Evolutionary conservation across 805 yeast genomes (phyloP).

Genomic region (Isabelozyma gotoi): DNA sequence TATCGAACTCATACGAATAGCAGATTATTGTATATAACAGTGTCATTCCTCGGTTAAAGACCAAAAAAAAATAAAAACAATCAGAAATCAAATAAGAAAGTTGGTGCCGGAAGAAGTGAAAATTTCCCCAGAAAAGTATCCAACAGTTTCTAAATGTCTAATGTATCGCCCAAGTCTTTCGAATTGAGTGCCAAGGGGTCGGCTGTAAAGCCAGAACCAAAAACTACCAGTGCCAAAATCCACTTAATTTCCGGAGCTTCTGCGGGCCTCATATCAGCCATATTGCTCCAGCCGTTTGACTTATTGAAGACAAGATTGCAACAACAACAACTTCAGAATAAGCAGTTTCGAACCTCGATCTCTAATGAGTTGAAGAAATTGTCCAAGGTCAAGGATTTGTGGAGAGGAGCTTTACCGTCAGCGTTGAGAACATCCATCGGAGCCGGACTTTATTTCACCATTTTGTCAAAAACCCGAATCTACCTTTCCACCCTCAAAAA

Average conservation of each 20-base stretch:
- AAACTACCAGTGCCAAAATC: slow-evolving; percentile 16
- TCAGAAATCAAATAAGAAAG: not conserved
- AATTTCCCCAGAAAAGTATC: not conserved
- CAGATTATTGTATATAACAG: no score
- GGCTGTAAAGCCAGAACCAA: no score
- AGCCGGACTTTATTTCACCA: slow-evolving; percentile 79
- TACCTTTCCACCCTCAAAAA: slow-evolving; percentile 37
- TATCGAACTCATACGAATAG: no score
- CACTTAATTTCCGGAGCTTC: slow-evolving; percentile 80
- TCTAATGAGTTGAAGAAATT: slow-evolving; percentile 43
- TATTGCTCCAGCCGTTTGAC: slow-evolving; percentile 84
- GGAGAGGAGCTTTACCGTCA: slow-evolving; percentile 95
- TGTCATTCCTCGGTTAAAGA: not conserved
- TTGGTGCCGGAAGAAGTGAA: not conserved
- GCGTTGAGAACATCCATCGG: slow-evolving; percentile 89
- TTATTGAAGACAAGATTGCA: slow-evolving; percentile 82
- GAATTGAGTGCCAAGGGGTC: no score
- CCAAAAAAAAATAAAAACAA: not conserved
- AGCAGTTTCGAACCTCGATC: slow-evolving; percentile 26
- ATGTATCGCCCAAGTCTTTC: not conserved
- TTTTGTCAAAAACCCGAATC: slow-evolving; percentile 62
- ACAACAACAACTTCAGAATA: slow-evolving; percentile 29
- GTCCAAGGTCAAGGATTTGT: slow-evolving; percentile 50
- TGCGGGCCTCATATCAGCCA: slow-evolving; percentile 82
- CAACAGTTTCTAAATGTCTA: not conserved